Evolutionary conservation across 2,329 filamentous ascomycete genomes (phyloP).

Genomic region (Penicillium sp.): DNA sequence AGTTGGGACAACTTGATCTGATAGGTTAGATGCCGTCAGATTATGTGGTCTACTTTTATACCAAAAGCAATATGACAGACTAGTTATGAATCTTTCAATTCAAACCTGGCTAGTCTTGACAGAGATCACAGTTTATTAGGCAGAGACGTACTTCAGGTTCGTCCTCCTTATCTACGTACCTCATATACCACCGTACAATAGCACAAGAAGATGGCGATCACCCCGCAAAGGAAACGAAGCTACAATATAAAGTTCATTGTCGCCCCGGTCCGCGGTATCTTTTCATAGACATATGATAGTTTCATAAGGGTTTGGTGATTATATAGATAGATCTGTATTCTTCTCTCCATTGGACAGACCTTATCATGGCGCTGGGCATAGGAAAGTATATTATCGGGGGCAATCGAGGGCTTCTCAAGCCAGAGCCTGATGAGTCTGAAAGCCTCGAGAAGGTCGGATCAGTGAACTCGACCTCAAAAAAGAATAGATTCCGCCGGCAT

Average conservation of each 20-base stretch:
- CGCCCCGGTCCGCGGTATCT: not conserved
- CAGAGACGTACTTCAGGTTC: not conserved
- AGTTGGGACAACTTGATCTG: not conserved
- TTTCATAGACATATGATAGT: conserved; percentile 3
- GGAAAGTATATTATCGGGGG: conserved; percentile 16
- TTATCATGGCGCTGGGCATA: conserved; percentile 1
- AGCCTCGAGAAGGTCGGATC: conserved; percentile 16
- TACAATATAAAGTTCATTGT: not conserved
- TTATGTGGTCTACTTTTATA: not conserved
- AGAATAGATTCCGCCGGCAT: conserved; percentile 44
- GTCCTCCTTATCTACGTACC: not conserved
- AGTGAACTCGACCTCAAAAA: conserved; percentile 10
- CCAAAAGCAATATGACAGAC: not conserved
- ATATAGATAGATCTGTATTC: conserved; percentile 1
- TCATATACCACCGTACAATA: not conserved
- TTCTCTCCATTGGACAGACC: not conserved
- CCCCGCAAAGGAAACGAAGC: conserved; percentile 2
- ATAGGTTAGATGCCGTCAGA: not conserved
- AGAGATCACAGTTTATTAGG: not conserved
- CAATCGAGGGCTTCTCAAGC: conserved; percentile 17
- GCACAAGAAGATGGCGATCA: not conserved
- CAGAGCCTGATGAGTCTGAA: conserved; percentile 5
- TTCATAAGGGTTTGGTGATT: not conserved
- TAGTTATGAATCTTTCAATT: not conserved
- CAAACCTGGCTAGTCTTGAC: not conserved